Base-by-base conservation (phyloP, 2,329 filamentous ascomycete genomes). In the Nigrospora sphaerica region DNA sequence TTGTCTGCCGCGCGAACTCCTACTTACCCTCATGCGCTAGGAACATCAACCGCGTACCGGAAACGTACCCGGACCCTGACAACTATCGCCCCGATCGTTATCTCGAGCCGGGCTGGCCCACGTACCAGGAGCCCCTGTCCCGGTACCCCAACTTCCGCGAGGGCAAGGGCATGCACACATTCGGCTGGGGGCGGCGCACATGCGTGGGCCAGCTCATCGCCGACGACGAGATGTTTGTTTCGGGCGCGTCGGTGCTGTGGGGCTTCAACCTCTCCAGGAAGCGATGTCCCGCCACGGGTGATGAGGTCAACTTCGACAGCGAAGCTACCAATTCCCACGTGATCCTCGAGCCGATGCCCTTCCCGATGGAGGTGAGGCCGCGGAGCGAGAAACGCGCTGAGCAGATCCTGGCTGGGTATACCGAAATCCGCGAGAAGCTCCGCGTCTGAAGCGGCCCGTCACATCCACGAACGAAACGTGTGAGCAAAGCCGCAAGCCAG, bases 151-250 rank as follows among this genome's bases (percentile, higher is more conserved):
- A 76, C 60, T 74, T 85, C 57, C 78, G 80, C 52, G 72, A 76
- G 57, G 72, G 73, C 34, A 62, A 67, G 2, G 74, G 73, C 34
- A 80, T 83, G 74, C 76, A 81, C 51, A 81, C 76, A 0, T 85
- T 85, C 55, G 81, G 81, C 28, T 84, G 74, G 69, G 81, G 81
- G 32, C 77, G 80, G 38, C 73, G 81, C 50, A 74, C 75, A 13
- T 85, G 81, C 54, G 71, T 83, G 5, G 81, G 80, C 6, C 77
- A 81, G 63, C 75, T 76, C 46, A 73, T 85, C 39, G 81, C 78
- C 23, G 78, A 83, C 54, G 75, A 80, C 55, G 77, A 81, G 62
- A 70, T 77, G 54, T 73, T 77, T 52, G 65, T 77, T 39, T 66
- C 70, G 9, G 72, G 69, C 18, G 73, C 73, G 4, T 62, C 61